phyloP scores from a whole-genome alignment of 805 yeast genomes.

The Barnettozyma populi region DNA sequence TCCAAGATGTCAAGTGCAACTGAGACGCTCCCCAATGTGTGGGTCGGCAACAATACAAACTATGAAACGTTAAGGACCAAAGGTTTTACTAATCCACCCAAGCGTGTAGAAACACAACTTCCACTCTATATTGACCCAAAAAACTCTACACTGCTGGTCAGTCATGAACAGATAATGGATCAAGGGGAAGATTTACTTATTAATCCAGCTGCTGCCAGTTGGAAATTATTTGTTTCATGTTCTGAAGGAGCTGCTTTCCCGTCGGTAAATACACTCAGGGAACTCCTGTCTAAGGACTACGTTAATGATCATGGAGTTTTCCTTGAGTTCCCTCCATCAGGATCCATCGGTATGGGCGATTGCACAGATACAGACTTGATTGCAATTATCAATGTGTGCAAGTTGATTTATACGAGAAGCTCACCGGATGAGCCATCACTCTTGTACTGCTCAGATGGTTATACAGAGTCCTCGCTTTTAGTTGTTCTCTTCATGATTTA shows the following conservation, averaged over 20 bases:
- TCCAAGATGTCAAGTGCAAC: conserved; percentile 80
- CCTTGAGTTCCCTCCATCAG: conserved; percentile 78
- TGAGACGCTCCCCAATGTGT: conserved; percentile 46
- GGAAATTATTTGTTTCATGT: conserved; percentile 55
- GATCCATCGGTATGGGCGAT: conserved; percentile 74
- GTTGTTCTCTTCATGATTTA: conserved; percentile 68
- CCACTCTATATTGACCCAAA: conserved; percentile 45
- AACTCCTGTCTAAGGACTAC: conserved; percentile 15
- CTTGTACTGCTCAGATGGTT: conserved; percentile 83
- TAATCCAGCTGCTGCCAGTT: conserved; percentile 47
- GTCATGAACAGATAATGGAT: conserved; percentile 25
- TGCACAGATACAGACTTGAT: conserved; percentile 54
- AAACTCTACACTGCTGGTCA: conserved; percentile 44
- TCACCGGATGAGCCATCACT: conserved; percentile 35
- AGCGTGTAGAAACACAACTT: conserved; percentile 5
- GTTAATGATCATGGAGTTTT: conserved; percentile 20
- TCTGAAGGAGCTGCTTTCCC: conserved; percentile 57
- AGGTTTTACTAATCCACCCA: conserved; percentile 11
- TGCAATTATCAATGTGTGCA: conserved; percentile 64
- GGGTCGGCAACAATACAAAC: conserved; percentile 84
- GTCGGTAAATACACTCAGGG: conserved; percentile 30
- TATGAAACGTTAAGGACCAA: conserved; percentile 36
- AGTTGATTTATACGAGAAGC: conserved; percentile 47
- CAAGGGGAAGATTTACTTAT: conserved; percentile 28
- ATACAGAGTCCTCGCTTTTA: conserved; percentile 82